Evolutionary conservation across 768 basidiomycete genomes (phyloP).

Genomic region (Leccinum uliginosum): DNA sequence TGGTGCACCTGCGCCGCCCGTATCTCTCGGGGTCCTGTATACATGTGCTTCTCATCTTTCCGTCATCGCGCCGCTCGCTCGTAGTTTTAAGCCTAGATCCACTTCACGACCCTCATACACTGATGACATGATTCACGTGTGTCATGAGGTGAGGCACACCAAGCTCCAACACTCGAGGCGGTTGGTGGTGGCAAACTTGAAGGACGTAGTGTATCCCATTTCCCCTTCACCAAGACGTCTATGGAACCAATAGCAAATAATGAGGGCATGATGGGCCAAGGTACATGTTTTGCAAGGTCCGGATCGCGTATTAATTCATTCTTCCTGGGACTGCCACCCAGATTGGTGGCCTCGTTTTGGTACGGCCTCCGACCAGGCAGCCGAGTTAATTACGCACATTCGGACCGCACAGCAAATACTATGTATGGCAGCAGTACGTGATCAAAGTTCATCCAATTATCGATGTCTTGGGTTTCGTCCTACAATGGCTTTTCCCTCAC

Average conservation of each 20-base stretch:
- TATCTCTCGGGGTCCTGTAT: slow-evolving; percentile 15
- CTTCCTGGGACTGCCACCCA: slow-evolving; percentile 1
- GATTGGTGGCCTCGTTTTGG: neutral
- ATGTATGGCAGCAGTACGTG: neutral
- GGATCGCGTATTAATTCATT: neutral
- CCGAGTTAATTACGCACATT: neutral
- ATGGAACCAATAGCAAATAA: neutral
- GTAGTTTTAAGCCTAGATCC: slow-evolving; percentile 12
- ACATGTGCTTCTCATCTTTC: slow-evolving; percentile 16
- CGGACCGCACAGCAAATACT: neutral
- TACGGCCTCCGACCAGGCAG: neutral
- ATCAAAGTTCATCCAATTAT: neutral
- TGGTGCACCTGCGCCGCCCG: slow-evolving; percentile 1
- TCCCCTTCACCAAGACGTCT: neutral
- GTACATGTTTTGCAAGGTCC: neutral
- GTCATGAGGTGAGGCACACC: neutral
- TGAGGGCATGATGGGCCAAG: neutral
- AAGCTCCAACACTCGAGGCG: neutral
- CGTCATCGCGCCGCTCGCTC: neutral
- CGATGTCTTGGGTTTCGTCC: neutral
- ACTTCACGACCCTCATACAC: slow-evolving; percentile 2
- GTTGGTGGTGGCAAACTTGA: neutral
- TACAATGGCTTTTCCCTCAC: too few species aligned
- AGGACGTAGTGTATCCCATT: neutral
- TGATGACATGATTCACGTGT: slow-evolving; percentile 8